phyloP scores from a whole-genome alignment of 2,329 filamentous ascomycete genomes.

The Penicillium vulpinum region DNA sequence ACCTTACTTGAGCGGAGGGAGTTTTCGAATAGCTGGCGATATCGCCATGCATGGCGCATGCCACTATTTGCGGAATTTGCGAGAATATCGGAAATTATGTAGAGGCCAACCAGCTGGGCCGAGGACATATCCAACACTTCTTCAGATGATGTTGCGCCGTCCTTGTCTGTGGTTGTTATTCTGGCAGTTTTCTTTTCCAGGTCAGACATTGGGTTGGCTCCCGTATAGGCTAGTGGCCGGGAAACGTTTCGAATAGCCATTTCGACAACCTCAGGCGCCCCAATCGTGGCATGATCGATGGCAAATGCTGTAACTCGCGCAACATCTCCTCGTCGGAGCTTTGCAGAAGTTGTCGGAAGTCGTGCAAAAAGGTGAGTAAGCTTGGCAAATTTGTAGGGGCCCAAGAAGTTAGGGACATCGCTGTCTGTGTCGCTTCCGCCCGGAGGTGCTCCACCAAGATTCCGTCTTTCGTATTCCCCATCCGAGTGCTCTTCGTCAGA shows the following conservation, averaged over 20 bases:
- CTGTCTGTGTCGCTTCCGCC: constrained; percentile 40
- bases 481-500: constrained; percentile 75
- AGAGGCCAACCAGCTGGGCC: constrained; percentile 77
- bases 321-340: constrained; percentile 79
- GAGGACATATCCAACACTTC: constrained; percentile 65
- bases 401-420: constrained; percentile 67
- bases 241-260: constrained; percentile 81
- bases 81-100: constrained; percentile 76
- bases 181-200: constrained; percentile 31
- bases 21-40: constrained; percentile 74
- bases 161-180: constrained; percentile 39
- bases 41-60: constrained; percentile 83
- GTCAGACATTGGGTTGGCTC: constrained; percentile 61
- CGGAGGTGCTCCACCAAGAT: constrained; percentile 42
- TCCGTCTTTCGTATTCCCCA: constrained; percentile 46
- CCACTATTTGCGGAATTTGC: constrained; percentile 74
- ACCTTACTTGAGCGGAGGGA: constrained; percentile 67
- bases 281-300: constrained; percentile 79
- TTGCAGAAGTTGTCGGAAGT: constrained; percentile 72
- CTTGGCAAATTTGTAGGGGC: constrained; percentile 80
- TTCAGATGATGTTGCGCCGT: constrained; percentile 33
- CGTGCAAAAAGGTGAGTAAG: constrained; percentile 80
- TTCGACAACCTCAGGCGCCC: constrained; percentile 87
- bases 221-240: constrained; percentile 71
- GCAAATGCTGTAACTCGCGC: constrained; percentile 85